Evolutionary conservation across 129 eudicot genomes (phyloP).

Genomic region (Saussurea involucrata): DNA sequence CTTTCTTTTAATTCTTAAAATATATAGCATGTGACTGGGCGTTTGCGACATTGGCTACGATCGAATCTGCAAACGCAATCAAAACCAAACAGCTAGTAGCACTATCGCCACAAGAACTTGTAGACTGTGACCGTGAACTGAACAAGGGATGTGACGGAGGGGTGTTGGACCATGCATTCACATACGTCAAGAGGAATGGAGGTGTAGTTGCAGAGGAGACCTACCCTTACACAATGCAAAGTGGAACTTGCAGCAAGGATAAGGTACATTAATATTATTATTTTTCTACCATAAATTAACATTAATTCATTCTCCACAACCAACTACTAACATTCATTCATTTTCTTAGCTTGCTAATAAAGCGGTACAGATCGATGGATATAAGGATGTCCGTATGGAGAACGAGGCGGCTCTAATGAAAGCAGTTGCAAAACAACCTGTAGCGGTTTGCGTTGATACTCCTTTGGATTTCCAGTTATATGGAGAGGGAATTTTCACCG

Average conservation of each 20-base stretch:
- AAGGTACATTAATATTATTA: constrained; percentile 36
- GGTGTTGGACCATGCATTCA: constrained; percentile 48
- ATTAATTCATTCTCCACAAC: no score
- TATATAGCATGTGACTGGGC: constrained; percentile 59
- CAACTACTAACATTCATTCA: not conserved
- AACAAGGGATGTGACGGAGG: constrained; percentile 62
- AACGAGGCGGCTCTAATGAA: constrained; percentile 47
- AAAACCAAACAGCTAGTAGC: constrained; percentile 43
- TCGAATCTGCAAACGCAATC: constrained; percentile 48
- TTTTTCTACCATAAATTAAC: no score
- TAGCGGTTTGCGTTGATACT: constrained; percentile 49
- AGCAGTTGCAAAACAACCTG: constrained; percentile 58
- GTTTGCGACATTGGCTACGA: constrained; percentile 33
- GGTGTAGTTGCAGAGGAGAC: constrained; percentile 26
- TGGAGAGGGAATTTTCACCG: constrained; percentile 50
- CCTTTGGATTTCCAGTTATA: constrained; percentile 48
- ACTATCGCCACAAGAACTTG: constrained; percentile 52
- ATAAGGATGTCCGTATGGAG: constrained; percentile 36
- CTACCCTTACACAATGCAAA: constrained; percentile 53
- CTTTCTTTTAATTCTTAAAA: no score
- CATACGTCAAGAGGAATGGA: constrained; percentile 37
- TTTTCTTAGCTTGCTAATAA: not conserved
- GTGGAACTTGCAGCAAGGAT: constrained; percentile 37
- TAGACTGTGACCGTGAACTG: constrained; percentile 46
- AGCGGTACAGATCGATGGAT: not conserved